Conservation (phyloP, 495 filamentous ascomycete species). For the Talaromyces trachyspermus region DNA sequence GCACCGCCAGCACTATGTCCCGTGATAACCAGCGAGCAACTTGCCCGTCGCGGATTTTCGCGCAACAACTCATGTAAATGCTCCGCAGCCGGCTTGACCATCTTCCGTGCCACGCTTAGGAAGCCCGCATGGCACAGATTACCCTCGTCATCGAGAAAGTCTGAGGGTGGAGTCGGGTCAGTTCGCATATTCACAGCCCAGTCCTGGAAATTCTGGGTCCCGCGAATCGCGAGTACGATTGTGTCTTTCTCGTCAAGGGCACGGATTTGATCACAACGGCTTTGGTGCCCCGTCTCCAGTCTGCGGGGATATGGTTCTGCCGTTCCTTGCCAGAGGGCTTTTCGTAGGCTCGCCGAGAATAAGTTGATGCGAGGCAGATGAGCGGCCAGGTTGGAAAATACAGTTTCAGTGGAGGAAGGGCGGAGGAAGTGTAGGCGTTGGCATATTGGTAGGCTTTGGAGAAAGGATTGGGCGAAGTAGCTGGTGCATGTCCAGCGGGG, state of each 20-base stretch:
- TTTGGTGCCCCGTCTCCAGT: conserved; percentile 67
- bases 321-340: conserved; percentile 51
- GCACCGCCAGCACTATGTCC: conserved; percentile 81
- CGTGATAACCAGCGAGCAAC: conserved; percentile 68
- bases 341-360: conserved; percentile 63
- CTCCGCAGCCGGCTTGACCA: conserved; percentile 63
- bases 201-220: conserved; percentile 71
- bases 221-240: conserved; percentile 74
- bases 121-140: conserved; percentile 78
- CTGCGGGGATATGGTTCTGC: conserved; percentile 56
- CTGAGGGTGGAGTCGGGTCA: conserved; percentile 50
- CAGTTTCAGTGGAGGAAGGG: conserved; percentile 58
- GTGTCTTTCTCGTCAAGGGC: conserved; percentile 68
- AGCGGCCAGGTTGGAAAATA: conserved; percentile 65
- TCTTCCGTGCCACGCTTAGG: conserved; percentile 63
- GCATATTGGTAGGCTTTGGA: conserved; percentile 69
- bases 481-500: conserved; percentile 17
- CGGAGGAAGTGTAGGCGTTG: conserved; percentile 66
- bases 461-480: conserved; percentile 52
- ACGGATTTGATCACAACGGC: conserved; percentile 77
- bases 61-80: conserved; percentile 59
- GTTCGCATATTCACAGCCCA: conserved; percentile 74
- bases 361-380: conserved; percentile 65
- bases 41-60: conserved; percentile 58
- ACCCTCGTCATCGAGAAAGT: conserved; percentile 66